Conservation (phyloP, 345 rosid species). For the Salix exigua region DNA sequence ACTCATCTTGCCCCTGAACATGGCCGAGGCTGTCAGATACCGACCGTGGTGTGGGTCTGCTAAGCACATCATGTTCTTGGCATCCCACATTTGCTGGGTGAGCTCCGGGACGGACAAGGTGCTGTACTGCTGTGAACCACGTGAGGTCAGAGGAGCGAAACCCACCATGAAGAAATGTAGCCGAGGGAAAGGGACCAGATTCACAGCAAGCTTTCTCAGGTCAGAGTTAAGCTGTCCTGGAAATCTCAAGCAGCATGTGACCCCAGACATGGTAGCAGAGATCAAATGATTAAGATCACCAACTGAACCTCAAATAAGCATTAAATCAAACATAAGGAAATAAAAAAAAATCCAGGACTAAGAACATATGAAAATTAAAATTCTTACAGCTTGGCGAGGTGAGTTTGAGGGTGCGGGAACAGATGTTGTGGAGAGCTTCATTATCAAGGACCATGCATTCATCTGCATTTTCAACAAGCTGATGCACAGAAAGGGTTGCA, state of each 20-base stretch:
- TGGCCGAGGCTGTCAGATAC: constrained; percentile 49
- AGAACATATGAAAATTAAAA: neutral
- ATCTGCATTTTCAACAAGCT: constrained; percentile 63
- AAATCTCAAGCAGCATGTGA: constrained; percentile 69
- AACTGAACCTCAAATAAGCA: constrained; percentile 29
- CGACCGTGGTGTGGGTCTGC: constrained; percentile 47
- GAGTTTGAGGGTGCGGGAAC: constrained; percentile 63
- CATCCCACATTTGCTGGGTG: constrained; percentile 55
- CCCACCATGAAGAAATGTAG: constrained; percentile 64
- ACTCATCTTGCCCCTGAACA: constrained; percentile 52
- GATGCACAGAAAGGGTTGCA: constrained; percentile 61
- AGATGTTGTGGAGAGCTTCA: constrained; percentile 63
- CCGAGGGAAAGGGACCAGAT: constrained; percentile 51
- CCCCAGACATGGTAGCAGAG: constrained; percentile 73
- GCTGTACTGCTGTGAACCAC: constrained; percentile 50
- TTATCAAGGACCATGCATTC: constrained; percentile 68
- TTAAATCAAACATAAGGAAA: neutral
- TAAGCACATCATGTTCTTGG: constrained; percentile 57
- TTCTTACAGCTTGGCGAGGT: constrained; percentile 56
- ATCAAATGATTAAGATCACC: constrained; percentile 68
- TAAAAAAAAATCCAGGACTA: no score
- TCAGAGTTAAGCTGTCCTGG: constrained; percentile 74
- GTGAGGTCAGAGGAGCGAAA: constrained; percentile 48
- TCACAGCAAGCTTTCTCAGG: constrained; percentile 63
- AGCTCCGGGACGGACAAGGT: constrained; percentile 47